Evolutionary conservation across 306 rosid species (phyloP), one percentile per base, ranked within the genome.

Genomic region (Dryas drummondii): DNA sequence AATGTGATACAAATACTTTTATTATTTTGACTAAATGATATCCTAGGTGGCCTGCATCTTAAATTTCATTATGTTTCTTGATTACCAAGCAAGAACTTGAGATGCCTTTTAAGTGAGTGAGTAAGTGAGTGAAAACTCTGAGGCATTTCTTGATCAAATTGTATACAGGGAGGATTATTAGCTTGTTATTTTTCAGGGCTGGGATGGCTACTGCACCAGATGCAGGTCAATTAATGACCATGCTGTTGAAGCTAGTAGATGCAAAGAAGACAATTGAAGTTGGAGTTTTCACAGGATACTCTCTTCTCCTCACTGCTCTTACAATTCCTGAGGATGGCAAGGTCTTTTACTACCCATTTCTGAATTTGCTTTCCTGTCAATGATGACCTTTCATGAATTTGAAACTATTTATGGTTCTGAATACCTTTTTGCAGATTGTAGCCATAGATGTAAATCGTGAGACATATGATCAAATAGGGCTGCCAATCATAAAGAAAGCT

Each of bases 301-400:
- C 93, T 69, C 90, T 86, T 80, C 96, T 88, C 74, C 89, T 86
- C 73, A 88, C 96, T 0, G 93, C 91, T 68, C 91, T 88, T 70
- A 50, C 76, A 60, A 82, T 83, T 60, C 91, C 91, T 7, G 16
- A 69, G 16, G 86, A 86, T 69, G 96, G 93, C 78, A 86, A 86
- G 79, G 83, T 80, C 47, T 44, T 37, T 26, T 13, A 32, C 2
- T 26, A 27, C 47, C 10, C 41, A 11, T 51, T 32, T 70, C 47
- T 8, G 27, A 50, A 58, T 10, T 8, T 9, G 9, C 47, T 9
- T 14, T 3, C 15, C 5, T 7, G 41, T 46, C 40, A 9, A 32
- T 32, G 2, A 32, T 32, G 37, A 32, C 37, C 37, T 32, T 32
- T 2, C 37, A 32, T 32, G 37, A 2, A 32, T 2, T 32, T 2